A percentile compares a stretch with the other conserved stretches of the same genome.
These are phyloP conservation scores for Gossypium gossypioides DNA, from an alignment of 441 rosid species.

Conservation along the genomic window DNA sequence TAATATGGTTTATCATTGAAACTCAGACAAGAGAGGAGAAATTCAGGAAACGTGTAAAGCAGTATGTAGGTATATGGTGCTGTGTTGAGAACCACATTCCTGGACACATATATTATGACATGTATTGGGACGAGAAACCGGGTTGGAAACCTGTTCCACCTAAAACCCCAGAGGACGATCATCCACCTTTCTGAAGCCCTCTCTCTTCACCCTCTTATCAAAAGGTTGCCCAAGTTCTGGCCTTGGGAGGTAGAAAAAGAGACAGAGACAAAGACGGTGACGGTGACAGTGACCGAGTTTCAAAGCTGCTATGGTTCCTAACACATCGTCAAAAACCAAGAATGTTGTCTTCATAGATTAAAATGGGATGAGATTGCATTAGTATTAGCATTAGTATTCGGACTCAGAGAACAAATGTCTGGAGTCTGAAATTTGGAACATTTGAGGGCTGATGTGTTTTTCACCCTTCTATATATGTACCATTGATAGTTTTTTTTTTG, in stretches of 20 bases:
- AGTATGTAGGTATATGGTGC: constrained; percentile 93
- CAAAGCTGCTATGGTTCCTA: neutral
- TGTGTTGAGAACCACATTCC: constrained; percentile 66
- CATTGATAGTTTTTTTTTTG: neutral
- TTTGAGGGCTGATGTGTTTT: constrained; percentile 7
- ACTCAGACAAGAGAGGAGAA: constrained; percentile 52
- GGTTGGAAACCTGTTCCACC: constrained; percentile 87
- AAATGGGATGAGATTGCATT: constrained; percentile 8
- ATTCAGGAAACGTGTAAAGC: constrained; percentile 68
- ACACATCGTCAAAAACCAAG: neutral
- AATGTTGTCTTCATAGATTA: constrained; percentile 10
- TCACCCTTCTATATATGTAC: neutral
- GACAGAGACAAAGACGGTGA: no score
- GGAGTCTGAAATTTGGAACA: neutral
- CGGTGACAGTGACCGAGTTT: neutral
- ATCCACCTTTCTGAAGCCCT: constrained; percentile 55
- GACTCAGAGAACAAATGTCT: neutral
- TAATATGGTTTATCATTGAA: neutral
- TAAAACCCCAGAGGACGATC: constrained; percentile 63
- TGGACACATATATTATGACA: constrained; percentile 86
- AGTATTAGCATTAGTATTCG: neutral
- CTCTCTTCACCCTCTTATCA: neutral
- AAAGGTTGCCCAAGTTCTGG: neutral
- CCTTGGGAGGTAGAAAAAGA: neutral
- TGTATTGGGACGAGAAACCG: constrained; percentile 97